Conservation (phyloP, 371 early-diverging fungal genomes). For the Amoeboradix gromovi region DNA sequence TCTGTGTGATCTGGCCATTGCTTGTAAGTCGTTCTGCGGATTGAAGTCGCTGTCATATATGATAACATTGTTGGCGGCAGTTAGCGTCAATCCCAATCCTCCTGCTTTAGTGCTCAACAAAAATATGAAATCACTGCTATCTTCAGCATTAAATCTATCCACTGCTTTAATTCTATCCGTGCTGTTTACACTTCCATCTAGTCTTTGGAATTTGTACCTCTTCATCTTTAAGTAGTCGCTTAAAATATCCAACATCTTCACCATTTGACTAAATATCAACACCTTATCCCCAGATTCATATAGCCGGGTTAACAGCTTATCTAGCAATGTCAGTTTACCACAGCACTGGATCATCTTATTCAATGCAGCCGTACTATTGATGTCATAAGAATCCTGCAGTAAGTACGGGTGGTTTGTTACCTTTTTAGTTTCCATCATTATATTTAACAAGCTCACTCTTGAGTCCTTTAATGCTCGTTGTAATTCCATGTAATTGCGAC, state of each 20-base stretch:
- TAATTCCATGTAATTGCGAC: constrained; percentile 72
- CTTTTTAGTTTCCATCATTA: constrained; percentile 43
- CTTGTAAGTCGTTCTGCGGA: constrained; percentile 96
- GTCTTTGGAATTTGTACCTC: constrained; percentile 62
- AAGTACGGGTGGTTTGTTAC: constrained; percentile 44
- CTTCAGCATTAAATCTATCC: constrained; percentile 92
- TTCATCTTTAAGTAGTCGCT: constrained; percentile 58
- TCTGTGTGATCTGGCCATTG: constrained; percentile 97
- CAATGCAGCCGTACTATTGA: constrained; percentile 29
- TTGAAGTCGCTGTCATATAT: constrained; percentile 99
- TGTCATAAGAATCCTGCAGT: constrained; percentile 16
- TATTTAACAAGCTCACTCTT: constrained; percentile 65
- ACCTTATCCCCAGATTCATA: constrained; percentile 11
- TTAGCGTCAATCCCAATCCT: constrained; percentile 92
- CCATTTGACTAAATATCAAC: constrained; percentile 22
- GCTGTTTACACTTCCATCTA: constrained; percentile 78
- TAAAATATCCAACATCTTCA: constrained; percentile 71
- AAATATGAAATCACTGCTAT: constrained; percentile 82
- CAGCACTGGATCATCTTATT: constrained; percentile 13
- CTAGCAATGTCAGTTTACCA: constrained; percentile 15
- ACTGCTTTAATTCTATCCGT: constrained; percentile 82
- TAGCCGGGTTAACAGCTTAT: constrained; percentile 11
- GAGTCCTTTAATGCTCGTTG: constrained; percentile 41
- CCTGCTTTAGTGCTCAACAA: constrained; percentile 93
- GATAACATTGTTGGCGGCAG: constrained; percentile 93